Evolutionary conservation across 2,329 filamentous ascomycete species (phyloP).

Genomic region (Leptographium flavum): DNA sequence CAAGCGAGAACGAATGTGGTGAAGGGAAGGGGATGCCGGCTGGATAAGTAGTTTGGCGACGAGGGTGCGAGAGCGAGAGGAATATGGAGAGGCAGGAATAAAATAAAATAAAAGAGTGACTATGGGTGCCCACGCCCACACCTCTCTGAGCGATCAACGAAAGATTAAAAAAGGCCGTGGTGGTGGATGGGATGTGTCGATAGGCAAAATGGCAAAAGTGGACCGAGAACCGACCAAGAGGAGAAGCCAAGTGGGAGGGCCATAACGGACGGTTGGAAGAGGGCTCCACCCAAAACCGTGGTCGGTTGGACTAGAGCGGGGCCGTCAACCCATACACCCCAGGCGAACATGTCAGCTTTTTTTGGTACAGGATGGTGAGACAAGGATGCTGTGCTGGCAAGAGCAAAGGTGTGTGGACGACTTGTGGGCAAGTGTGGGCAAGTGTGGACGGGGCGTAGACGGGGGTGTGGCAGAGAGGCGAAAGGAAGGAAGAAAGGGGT

Average conservation of each 20-base stretch:
- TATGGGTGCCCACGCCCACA: conserved; percentile 19
- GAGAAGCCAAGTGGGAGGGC: conserved; percentile 4
- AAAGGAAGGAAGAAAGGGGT: too few relatives aligned
- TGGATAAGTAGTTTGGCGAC: conserved; percentile 31
- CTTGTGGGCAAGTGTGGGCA: not conserved
- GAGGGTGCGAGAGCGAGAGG: conserved; percentile 1
- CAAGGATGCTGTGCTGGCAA: conserved; percentile 5
- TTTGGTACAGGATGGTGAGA: conserved; percentile 4
- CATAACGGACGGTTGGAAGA: conserved; percentile 8
- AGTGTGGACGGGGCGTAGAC: not conserved
- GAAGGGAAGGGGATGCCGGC: conserved; percentile 26
- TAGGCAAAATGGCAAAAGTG: conserved; percentile 21
- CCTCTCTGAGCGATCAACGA: conserved; percentile 20
- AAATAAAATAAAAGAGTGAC: conserved; percentile 3
- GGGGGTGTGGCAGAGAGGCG: not conserved
- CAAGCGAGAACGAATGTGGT: conserved; percentile 21
- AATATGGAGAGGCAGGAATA: conserved; percentile 3
- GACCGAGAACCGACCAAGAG: conserved; percentile 4
- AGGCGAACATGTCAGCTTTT: conserved; percentile 5
- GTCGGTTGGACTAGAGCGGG: conserved; percentile 7
- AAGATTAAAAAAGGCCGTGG: conserved; percentile 14
- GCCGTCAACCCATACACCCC: conserved; percentile 2
- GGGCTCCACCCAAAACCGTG: conserved; percentile 7
- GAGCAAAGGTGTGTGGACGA: conserved; percentile 1
- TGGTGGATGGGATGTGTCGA: conserved; percentile 16